A percentile compares a stretch with the other conserved stretches of the same genome.
Conservation (phyloP, 2,329 filamentous ascomycete species). For the Aspergillus arachidicola region DNA sequence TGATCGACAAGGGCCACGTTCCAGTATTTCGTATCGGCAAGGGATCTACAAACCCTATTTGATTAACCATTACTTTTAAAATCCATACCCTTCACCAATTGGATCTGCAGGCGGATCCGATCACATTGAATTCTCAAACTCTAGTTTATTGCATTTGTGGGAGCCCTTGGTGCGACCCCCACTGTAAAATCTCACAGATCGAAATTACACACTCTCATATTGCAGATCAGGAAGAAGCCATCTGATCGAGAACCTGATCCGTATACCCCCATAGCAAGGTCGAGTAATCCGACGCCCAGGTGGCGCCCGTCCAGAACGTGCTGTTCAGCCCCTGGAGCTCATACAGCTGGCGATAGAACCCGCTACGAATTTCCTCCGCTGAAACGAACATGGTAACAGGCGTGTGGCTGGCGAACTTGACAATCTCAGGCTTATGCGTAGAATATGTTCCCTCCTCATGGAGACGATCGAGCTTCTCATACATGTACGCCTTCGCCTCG, state of each 20-base stretch:
- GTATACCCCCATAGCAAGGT: neutral
- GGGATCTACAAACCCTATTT: no score
- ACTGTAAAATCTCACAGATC: neutral
- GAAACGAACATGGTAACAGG: neutral
- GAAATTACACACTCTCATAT: neutral
- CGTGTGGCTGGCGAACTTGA: neutral
- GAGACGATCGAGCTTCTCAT: neutral
- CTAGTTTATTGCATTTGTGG: no score
- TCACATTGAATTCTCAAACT: no score
- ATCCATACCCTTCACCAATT: no score
- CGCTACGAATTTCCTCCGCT: neutral
- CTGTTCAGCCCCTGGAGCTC: constrained; percentile 1
- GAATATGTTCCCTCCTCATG: neutral
- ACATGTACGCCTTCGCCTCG: neutral
- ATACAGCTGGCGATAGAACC: neutral
- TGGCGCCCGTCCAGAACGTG: constrained; percentile 5
- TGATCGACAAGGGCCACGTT: no score
- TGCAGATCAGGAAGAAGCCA: neutral
- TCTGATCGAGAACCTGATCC: neutral
- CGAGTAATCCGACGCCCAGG: neutral
- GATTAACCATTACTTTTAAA: no score
- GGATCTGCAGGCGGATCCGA: no score
- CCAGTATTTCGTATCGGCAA: no score
- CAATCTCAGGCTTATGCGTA: neutral
- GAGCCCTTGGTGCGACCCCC: no score